phyloP scores from a whole-genome alignment of 163 green algal species.

The Prototheca cutis region DNA sequence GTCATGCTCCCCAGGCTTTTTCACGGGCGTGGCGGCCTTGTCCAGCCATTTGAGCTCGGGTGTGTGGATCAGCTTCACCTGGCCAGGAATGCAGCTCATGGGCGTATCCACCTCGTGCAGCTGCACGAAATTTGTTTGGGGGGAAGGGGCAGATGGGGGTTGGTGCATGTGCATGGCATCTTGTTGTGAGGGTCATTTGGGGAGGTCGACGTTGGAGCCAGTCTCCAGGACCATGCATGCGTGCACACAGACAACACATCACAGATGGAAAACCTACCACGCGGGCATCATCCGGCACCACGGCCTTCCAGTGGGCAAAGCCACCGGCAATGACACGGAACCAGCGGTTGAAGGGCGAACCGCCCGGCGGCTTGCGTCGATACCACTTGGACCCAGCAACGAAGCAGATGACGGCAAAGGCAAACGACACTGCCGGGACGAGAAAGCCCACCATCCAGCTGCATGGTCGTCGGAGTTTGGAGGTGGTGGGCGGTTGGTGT shows the following conservation, averaged over 20 bases:
- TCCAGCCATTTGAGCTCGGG: slow-evolving; percentile 14
- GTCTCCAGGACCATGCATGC: too few species aligned
- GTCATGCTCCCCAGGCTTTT: background rate
- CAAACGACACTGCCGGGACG: slow-evolving; percentile 23
- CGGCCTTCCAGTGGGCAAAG: slow-evolving; percentile 9
- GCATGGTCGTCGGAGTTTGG: background rate
- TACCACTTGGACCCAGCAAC: background rate
- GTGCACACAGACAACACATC: too few species aligned
- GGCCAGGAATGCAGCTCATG: slow-evolving; percentile 12
- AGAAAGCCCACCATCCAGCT: slow-evolving; percentile 24
- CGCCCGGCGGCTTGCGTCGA: slow-evolving; percentile 11
- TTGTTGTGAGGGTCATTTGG: too few species aligned
- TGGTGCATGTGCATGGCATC: too few species aligned
- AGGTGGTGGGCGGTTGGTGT: too few species aligned
- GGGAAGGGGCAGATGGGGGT: background rate
- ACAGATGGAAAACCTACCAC: too few species aligned
- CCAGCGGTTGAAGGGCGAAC: slow-evolving; percentile 12
- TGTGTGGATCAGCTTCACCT: slow-evolving; percentile 12
- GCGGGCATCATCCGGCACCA: slow-evolving; percentile 5
- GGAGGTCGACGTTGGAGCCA: too few species aligned
- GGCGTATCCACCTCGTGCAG: slow-evolving; percentile 18
- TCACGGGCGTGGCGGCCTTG: slow-evolving; percentile 2
- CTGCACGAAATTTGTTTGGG: background rate
- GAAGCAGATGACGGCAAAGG: slow-evolving; percentile 17
- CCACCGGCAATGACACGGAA: slow-evolving; percentile 11